Conservation (phyloP, 495 filamentous ascomycete species). For the Halenospora varia region DNA sequence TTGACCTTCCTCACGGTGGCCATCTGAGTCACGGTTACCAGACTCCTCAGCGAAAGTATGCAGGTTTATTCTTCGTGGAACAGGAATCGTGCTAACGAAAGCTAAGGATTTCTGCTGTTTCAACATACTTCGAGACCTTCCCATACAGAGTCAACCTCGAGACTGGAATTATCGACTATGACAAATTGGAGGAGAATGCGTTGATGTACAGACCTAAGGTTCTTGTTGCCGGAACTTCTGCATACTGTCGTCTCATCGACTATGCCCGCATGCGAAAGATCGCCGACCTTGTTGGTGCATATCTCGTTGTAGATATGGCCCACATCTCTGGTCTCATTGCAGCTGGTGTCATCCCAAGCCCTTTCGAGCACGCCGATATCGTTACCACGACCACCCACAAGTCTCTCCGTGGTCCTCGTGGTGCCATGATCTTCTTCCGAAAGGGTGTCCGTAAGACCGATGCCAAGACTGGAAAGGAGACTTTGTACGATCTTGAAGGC, state of each 20-base stretch:
- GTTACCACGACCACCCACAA: slow-evolving; percentile 99
- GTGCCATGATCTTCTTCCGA: slow-evolving; percentile 99
- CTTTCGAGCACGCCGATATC: slow-evolving; percentile 91
- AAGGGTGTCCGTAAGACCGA: slow-evolving; percentile 88
- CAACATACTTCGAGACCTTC: slow-evolving; percentile 93
- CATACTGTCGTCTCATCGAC: slow-evolving; percentile 98
- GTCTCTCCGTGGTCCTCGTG: slow-evolving; percentile 95
- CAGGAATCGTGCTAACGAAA: slow-evolving; percentile 12
- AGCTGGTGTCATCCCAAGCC: slow-evolving; percentile 88
- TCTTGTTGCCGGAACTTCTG: slow-evolving; percentile 94
- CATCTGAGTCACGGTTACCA: slow-evolving; percentile 99
- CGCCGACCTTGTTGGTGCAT: slow-evolving; percentile 88
- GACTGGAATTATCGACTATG: slow-evolving; percentile 98
- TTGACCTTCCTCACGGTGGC: slow-evolving; percentile 96
- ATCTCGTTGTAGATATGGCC: slow-evolving; percentile 96
- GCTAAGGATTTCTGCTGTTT: slow-evolving; percentile 80
- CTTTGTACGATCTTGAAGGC: slow-evolving; percentile 86
- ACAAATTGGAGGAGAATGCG: slow-evolving; percentile 85
- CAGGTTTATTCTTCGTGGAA: background rate
- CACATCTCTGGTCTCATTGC: slow-evolving; percentile 97
- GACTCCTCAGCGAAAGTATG: slow-evolving; percentile 84
- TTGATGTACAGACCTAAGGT: slow-evolving; percentile 93
- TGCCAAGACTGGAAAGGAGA: slow-evolving; percentile 85
- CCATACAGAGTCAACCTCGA: slow-evolving; percentile 86
- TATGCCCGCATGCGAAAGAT: slow-evolving; percentile 97